Conservation (phyloP, 306 rosid genomes). For the Albizia julibrissin region DNA sequence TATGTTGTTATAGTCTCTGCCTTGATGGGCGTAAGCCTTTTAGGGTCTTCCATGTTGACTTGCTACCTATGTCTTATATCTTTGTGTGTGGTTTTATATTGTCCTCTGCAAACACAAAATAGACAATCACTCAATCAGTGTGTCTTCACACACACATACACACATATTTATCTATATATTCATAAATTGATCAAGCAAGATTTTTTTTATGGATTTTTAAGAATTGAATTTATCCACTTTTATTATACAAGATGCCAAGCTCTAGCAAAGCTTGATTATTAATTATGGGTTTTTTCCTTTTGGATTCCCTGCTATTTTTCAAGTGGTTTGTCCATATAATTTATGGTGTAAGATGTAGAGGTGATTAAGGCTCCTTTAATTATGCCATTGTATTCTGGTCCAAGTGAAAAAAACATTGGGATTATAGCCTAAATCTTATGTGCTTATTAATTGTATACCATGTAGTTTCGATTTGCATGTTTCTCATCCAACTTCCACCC, state of each 20-base stretch:
- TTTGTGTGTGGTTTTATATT: not conserved
- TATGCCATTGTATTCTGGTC: slow-evolving; percentile 39
- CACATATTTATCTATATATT: not conserved
- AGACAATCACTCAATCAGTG: not conserved
- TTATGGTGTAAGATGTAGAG: slow-evolving; percentile 40
- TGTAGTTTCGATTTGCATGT: not conserved
- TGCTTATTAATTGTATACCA: slow-evolving; percentile 43
- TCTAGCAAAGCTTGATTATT: slow-evolving; percentile 24
- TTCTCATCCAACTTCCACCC: not conserved
- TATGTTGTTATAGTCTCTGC: slow-evolving; percentile 30
- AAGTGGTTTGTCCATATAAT: not conserved
- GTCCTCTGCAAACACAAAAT: not conserved
- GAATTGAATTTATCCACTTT: slow-evolving; percentile 32
- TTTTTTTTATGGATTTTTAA: slow-evolving; percentile 30
- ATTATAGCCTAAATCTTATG: slow-evolving; percentile 45
- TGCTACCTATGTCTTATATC: no score
- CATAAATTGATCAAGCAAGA: slow-evolving; percentile 36
- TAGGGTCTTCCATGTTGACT: slow-evolving; percentile 29
- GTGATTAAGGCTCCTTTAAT: slow-evolving; percentile 33
- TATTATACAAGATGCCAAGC: slow-evolving; percentile 30
- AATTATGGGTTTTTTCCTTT: slow-evolving; percentile 29
- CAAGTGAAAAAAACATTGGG: slow-evolving; percentile 50
- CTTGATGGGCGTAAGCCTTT: slow-evolving; percentile 31
- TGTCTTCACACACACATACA: no score
- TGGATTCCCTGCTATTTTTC: slow-evolving; percentile 16